Percentiles rank a stretch among this genome's conserved stretches.
Conservation (phyloP, 257 asterid species). For the Solanum appendiculatum region DNA sequence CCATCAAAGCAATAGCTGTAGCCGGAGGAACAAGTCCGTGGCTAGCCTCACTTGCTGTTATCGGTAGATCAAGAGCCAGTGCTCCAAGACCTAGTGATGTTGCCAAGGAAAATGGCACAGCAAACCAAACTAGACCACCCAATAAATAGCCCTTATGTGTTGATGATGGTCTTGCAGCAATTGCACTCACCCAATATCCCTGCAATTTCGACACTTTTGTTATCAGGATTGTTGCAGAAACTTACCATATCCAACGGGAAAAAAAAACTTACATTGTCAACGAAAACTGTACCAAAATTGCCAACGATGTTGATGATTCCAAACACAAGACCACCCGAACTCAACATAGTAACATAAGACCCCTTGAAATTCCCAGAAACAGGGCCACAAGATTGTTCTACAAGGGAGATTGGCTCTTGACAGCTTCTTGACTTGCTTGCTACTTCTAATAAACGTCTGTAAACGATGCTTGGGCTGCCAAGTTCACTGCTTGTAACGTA, state of each 20-base stretch:
- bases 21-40: conserved; percentile 92
- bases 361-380: conserved; percentile 72
- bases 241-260: background rate
- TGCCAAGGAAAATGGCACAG: conserved; percentile 90
- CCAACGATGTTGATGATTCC: conserved; percentile 94
- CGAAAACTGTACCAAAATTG: conserved; percentile 88
- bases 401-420: conserved; percentile 45
- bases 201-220: background rate
- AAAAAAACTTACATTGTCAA: conserved; percentile 59
- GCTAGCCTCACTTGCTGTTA: conserved; percentile 75
- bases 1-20: conserved; percentile 91
- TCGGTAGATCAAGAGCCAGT: conserved; percentile 79
- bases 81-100: conserved; percentile 93
- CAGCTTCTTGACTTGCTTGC: conserved; percentile 66
- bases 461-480: conserved; percentile 72
- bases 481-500: conserved; percentile 66
- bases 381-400: conserved; percentile 78
- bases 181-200: conserved; percentile 96
- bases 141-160: conserved; percentile 86
- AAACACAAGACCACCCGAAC: conserved; percentile 83
- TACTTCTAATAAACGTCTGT: conserved; percentile 57
- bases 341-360: conserved; percentile 76
- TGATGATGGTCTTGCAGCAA: conserved; percentile 95
- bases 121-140: conserved; percentile 94
- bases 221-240: background rate